Percentiles rank a stretch among this genome's conserved stretches.
Conservation (phyloP, 1,139 yeast genomes). For the Pichia sp. region DNA sequence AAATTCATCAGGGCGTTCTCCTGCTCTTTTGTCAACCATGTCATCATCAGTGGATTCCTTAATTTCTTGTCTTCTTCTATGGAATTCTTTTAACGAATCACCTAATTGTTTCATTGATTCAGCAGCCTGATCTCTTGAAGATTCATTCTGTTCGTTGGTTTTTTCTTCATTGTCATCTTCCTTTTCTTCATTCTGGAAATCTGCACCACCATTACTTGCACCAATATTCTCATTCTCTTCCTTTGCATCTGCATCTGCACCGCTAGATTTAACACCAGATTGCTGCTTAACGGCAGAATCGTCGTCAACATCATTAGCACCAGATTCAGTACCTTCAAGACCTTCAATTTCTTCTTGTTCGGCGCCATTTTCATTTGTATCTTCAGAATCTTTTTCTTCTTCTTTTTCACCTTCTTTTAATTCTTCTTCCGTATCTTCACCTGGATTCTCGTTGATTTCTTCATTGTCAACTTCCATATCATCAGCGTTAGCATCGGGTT, state of each 20-base stretch:
- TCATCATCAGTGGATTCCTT: constrained; percentile 49
- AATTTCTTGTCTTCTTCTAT: constrained; percentile 84
- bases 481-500: constrained; percentile 28
- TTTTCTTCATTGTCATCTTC: constrained; percentile 28
- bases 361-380: constrained; percentile 40
- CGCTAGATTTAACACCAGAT: constrained; percentile 66
- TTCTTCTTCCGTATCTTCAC: constrained; percentile 29
- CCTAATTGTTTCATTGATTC: constrained; percentile 85
- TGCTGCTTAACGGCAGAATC: constrained; percentile 70
- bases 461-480: constrained; percentile 26
- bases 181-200: constrained; percentile 37
- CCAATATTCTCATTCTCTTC: constrained; percentile 70
- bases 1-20: constrained; percentile 76
- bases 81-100: constrained; percentile 84
- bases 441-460: constrained; percentile 25
- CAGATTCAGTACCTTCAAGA: constrained; percentile 35
- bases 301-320: constrained; percentile 41
- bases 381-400: constrained; percentile 28
- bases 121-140: constrained; percentile 64
- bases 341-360: constrained; percentile 37
- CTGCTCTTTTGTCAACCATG: constrained; percentile 45
- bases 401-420: constrained; percentile 18
- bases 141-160: constrained; percentile 41
- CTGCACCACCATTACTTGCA: constrained; percentile 56
- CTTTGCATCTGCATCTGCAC: constrained; percentile 61